Percentiles rank a stretch among this genome's conserved stretches.
phyloP scores from a whole-genome alignment of 495 filamentous ascomycete genomes.

The Amphirosellinia nigrospora region DNA sequence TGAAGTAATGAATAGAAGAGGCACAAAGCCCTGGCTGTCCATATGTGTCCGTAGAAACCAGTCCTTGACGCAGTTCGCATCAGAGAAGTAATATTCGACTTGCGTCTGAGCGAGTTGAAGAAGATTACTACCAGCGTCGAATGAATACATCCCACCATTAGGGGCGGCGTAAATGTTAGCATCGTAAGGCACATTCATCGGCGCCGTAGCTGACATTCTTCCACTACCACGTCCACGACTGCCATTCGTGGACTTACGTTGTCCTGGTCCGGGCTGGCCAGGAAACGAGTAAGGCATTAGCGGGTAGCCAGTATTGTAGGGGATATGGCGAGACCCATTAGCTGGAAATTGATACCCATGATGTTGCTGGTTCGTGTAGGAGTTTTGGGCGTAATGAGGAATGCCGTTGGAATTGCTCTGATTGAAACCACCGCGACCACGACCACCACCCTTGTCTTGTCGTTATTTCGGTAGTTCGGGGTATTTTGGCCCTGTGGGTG shows the following conservation, averaged over 20 bases:
- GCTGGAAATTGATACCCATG: slow-evolving; percentile 30
- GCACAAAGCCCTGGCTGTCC: slow-evolving; percentile 94
- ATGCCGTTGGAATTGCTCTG: slow-evolving; percentile 33
- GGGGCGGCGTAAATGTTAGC: slow-evolving; percentile 63
- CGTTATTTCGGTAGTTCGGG: slow-evolving; percentile 25
- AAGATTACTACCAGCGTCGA: slow-evolving; percentile 8
- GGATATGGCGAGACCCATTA: slow-evolving; percentile 49
- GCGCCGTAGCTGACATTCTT: slow-evolving; percentile 28
- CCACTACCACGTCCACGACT: slow-evolving; percentile 32
- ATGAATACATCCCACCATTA: slow-evolving; percentile 36
- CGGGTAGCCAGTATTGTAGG: slow-evolving; percentile 40
- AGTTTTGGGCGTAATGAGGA: slow-evolving; percentile 31
- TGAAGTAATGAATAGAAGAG: slow-evolving; percentile 71
- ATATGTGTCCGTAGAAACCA: slow-evolving; percentile 86
- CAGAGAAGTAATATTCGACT: slow-evolving; percentile 95
- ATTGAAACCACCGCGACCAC: slow-evolving; percentile 36
- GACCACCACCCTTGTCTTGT: slow-evolving; percentile 34
- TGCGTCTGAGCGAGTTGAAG: slow-evolving; percentile 51
- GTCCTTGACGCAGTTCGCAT: slow-evolving; percentile 96
- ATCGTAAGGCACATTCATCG: slow-evolving; percentile 55
- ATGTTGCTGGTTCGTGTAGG: slow-evolving; percentile 14
- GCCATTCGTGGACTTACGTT: slow-evolving; percentile 29
- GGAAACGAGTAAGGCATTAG: slow-evolving; percentile 41
- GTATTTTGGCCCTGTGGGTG: slow-evolving; percentile 30
- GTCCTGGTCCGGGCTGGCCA: slow-evolving; percentile 22